phyloP scores from a whole-genome alignment of 2,329 filamentous ascomycete species.

The Fusarium tuaranense region DNA sequence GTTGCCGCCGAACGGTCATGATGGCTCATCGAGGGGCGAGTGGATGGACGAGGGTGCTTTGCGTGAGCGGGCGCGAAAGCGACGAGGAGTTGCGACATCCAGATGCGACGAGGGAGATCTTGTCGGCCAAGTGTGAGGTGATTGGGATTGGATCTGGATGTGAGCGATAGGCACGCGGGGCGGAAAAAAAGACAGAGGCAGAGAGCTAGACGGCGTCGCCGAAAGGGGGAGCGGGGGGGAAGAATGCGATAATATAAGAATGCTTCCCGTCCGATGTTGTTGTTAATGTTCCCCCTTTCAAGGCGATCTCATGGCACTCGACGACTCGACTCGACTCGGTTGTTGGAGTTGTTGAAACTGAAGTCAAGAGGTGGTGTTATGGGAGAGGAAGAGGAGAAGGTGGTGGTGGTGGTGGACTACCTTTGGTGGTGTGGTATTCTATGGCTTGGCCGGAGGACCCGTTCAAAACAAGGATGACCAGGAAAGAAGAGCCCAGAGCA shows the following conservation, averaged over 20 bases:
- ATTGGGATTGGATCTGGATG: neutral
- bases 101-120: slow-evolving; percentile 6
- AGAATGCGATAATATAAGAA: neutral
- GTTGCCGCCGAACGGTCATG: slow-evolving; percentile 42
- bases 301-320: slow-evolving; percentile 23
- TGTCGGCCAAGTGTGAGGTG: neutral
- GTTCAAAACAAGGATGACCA: neutral
- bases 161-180: slow-evolving; percentile 15
- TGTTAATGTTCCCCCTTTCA: slow-evolving; percentile 25
- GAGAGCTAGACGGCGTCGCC: slow-evolving; percentile 28
- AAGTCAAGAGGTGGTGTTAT: neutral
- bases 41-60: slow-evolving; percentile 20
- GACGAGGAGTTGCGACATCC: slow-evolving; percentile 34
- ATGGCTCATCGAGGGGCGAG: slow-evolving; percentile 39
- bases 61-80: slow-evolving; percentile 32
- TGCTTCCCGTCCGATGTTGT: neutral
- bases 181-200: neutral
- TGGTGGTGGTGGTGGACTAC: neutral
- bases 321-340: neutral
- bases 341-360: neutral
- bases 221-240: slow-evolving; percentile 24
- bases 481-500: neutral
- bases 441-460: slow-evolving; percentile 3
- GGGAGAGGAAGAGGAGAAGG: neutral
- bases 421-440: slow-evolving; percentile 5